A percentile compares a stretch with the other conserved stretches of the same genome.
Evolutionary conservation across 2,329 filamentous ascomycete genomes (phyloP).

Genomic region (Cercospora sojina): DNA sequence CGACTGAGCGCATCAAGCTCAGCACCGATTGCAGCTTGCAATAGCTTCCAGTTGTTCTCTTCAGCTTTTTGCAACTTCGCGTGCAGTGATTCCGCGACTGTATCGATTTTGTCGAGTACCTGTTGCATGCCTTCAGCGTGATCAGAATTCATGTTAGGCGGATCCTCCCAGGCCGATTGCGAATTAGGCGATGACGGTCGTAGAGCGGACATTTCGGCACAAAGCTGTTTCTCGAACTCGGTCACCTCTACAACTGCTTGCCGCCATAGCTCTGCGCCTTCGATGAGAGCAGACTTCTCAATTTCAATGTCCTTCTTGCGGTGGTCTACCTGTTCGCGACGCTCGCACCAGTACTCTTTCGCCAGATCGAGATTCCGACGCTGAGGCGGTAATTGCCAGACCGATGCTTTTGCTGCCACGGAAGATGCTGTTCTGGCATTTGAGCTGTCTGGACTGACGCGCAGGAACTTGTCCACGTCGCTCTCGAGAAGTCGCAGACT

Average conservation of each 20-base stretch:
- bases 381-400: constrained; percentile 58
- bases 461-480: constrained; percentile 60
- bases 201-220: constrained; percentile 52
- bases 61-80: constrained; percentile 57
- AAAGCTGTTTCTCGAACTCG: constrained; percentile 64
- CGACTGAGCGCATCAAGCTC: constrained; percentile 67
- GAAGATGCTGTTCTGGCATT: constrained; percentile 15
- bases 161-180: constrained; percentile 35
- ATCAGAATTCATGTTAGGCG: constrained; percentile 21
- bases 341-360: constrained; percentile 66
- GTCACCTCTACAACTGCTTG: constrained; percentile 59
- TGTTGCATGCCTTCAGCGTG: constrained; percentile 31
- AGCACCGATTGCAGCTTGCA: constrained; percentile 73
- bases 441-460: constrained; percentile 19
- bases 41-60: constrained; percentile 66
- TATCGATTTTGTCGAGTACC: constrained; percentile 56
- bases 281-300: constrained; percentile 65
- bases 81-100: constrained; percentile 57
- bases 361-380: constrained; percentile 70
- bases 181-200: constrained; percentile 25
- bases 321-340: constrained; percentile 57
- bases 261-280: constrained; percentile 67
- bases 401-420: constrained; percentile 27
- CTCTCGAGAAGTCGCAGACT: constrained; percentile 65
- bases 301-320: constrained; percentile 58